phyloP scores from a whole-genome alignment of 2,329 filamentous ascomycete species.

The Ophiostoma perfectum region DNA sequence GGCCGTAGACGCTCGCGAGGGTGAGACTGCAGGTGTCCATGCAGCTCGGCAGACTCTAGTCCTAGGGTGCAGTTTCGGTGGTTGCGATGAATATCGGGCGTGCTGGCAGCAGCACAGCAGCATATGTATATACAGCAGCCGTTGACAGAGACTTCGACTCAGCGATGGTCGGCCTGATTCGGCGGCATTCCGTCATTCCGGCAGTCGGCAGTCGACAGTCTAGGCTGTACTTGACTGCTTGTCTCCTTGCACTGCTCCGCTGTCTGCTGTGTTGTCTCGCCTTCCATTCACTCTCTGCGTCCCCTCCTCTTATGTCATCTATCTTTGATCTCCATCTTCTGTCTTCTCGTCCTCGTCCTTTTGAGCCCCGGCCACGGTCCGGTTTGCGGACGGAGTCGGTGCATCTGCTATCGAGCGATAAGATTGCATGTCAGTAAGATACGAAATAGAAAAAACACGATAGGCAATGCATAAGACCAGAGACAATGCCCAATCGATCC shows the following conservation, averaged over 20 bases:
- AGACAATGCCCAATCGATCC: neutral
- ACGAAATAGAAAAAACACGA: too few relatives aligned
- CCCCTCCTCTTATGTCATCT: too few relatives aligned
- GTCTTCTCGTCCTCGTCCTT: neutral
- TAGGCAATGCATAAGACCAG: neutral
- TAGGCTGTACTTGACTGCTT: neutral
- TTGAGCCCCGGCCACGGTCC: neutral
- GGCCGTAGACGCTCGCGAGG: neutral
- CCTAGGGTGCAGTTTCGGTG: neutral
- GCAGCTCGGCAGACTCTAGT: slow-evolving; percentile 7
- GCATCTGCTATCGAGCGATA: slow-evolving; percentile 10
- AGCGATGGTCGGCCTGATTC: neutral
- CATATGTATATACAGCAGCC: neutral
- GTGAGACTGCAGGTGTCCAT: neutral
- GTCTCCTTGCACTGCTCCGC: neutral
- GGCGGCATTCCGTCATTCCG: neutral
- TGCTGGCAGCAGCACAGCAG: neutral
- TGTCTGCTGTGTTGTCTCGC: neutral
- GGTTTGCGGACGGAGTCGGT: slow-evolving; percentile 12
- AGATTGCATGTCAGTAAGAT: neutral
- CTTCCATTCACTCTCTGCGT: too few relatives aligned
- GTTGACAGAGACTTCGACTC: neutral
- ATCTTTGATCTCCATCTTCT: neutral
- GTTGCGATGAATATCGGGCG: neutral
- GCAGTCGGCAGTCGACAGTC: neutral